Evolutionary conservation across 1,284 basidiomycete species (phyloP), one percentile per base, ranked within the genome.

Genomic region (Porodaedalea pini): DNA sequence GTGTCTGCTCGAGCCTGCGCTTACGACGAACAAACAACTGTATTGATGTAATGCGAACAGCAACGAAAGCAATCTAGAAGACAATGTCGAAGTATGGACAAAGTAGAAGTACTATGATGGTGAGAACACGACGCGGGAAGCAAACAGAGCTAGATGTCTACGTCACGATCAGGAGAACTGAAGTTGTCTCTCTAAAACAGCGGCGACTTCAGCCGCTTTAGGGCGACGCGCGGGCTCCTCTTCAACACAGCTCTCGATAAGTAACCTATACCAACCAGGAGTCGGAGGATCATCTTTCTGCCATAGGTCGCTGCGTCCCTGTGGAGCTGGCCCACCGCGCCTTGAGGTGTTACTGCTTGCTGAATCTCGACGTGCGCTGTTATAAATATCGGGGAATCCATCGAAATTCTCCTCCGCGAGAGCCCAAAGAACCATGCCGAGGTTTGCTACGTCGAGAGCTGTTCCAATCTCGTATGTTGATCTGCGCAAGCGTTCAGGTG

Each of bases 361-460:
- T 17, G 25, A 29, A 8, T 25, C 15, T 10, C 45, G 45, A 7
- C 25, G 7, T 2, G 29, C 25, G 13, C 4, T 13, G 4, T 17
- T 29, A 31, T 31, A 52, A 23, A 41, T 52, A 11, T 39, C 50
- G 1, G 50, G 50, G 23, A 55, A 55, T 3, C 54, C 32, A 37
- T 47, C 36, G 13, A 55, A 55, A 1, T 27, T 39, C 34, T 55
- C 54, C 49, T 55, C 54, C 17, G 54, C 54, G 31, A 55, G 54
- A 2, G 54, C 54, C 54, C 54, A 55, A 27, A 55, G 54, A 4
- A 49, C 45, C 54, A 55, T 55, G 8, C 54, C 54, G 15, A 55
- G 31, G 23, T 55, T 55, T n/a, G 54, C 54, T 3, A 55, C 44
- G 23, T 55, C 54, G 23, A 55, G 34, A 1, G 43, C 21, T 4